phyloP scores from a whole-genome alignment of 2,329 filamentous ascomycete species.

The Teratosphaeria destructans region DNA sequence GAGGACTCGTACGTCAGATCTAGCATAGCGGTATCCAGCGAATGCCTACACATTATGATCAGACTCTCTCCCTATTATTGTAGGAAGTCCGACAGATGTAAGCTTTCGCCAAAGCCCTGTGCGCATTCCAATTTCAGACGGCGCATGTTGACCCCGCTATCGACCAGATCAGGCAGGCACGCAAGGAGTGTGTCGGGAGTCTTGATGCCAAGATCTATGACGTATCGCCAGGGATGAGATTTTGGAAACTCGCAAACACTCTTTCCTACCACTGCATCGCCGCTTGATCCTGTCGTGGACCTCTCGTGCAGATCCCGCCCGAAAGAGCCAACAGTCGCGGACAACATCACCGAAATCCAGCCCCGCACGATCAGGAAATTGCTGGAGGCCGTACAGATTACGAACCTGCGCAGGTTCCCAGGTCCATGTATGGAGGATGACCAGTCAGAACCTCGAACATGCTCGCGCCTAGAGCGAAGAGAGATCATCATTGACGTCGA shows the following conservation, averaged over 20 bases:
- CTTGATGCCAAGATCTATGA: too few relatives aligned
- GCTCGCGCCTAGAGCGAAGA: background rate
- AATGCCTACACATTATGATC: background rate
- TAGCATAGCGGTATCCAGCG: background rate
- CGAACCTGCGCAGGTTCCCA: background rate
- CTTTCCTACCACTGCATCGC: background rate
- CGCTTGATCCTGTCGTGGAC: background rate
- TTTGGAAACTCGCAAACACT: background rate
- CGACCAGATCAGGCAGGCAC: background rate
- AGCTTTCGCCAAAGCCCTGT: background rate
- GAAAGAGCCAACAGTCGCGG: background rate
- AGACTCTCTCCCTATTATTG: background rate
- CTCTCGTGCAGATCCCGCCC: background rate
- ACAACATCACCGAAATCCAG: background rate
- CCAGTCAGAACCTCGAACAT: background rate
- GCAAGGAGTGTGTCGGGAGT: background rate
- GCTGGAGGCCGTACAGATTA: background rate
- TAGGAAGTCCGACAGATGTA: background rate
- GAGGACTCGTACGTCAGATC: background rate
- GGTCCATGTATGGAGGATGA: background rate
- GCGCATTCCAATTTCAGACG: background rate
- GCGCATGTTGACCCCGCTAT: background rate
- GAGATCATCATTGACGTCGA: background rate
- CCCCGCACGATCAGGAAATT: background rate
- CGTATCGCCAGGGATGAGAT: too few relatives aligned